phyloP scores from a whole-genome alignment of 768 basidiomycete species.

The Suillus lakei region DNA sequence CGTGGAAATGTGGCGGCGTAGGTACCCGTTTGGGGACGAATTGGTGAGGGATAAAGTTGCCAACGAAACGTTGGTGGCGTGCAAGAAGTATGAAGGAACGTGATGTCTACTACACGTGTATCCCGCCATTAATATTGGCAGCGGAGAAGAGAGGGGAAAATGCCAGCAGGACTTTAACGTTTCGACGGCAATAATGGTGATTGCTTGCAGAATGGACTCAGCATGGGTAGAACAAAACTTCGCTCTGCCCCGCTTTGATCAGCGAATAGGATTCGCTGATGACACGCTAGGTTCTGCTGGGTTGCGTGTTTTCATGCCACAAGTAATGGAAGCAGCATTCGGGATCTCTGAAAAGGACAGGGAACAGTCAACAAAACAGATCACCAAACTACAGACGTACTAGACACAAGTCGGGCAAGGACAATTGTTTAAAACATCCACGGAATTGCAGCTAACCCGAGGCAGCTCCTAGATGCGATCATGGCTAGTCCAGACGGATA shows the following conservation, averaged over 20 bases:
- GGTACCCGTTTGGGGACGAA: no score
- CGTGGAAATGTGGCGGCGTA: not conserved
- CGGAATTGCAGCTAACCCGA: not conserved
- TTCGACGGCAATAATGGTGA: not conserved
- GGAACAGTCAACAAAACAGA: not conserved
- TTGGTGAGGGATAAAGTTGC: not conserved
- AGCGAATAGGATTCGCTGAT: not conserved
- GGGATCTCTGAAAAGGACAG: no score
- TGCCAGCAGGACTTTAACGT: not conserved
- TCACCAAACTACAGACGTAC: not conserved
- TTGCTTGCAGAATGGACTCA: not conserved
- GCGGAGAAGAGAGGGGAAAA: not conserved
- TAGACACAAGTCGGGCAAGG: not conserved
- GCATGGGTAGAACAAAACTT: not conserved
- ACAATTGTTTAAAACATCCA: not conserved
- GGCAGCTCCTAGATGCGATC: not conserved
- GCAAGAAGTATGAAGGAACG: not conserved
- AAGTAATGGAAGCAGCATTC: not conserved
- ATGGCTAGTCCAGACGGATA: not conserved
- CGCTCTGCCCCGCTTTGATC: not conserved
- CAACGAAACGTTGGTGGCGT: not conserved
- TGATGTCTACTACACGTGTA: not conserved
- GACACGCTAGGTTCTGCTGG: not conserved
- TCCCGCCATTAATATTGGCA: not conserved
- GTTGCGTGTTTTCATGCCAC: not conserved